These are phyloP conservation scores for Xylaria sp. DNA, from an alignment of 2,329 filamentous ascomycete genomes.

Conservation along the genomic window DNA sequence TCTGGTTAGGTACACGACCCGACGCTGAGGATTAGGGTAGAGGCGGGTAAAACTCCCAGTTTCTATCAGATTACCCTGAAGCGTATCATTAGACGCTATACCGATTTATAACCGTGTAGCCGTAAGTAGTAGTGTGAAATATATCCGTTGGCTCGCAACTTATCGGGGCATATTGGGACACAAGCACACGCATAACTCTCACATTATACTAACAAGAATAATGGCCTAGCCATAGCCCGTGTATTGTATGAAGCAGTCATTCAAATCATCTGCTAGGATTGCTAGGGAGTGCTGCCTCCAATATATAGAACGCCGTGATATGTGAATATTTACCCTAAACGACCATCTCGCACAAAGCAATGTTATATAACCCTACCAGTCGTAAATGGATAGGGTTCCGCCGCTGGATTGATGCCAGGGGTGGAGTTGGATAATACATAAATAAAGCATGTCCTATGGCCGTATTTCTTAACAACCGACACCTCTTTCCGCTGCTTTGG, in stretches of 20 bases:
- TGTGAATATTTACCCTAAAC: neutral
- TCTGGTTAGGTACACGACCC: neutral
- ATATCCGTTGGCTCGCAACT: neutral
- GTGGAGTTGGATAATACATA: slow-evolving; percentile 14
- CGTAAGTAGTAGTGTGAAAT: neutral
- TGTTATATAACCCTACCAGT: neutral
- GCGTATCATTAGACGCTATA: neutral
- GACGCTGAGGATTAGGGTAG: neutral
- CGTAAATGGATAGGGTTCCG: neutral
- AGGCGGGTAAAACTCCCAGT: neutral
- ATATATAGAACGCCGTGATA: neutral
- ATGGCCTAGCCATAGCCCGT: neutral
- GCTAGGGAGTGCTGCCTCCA: neutral
- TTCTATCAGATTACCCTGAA: neutral
- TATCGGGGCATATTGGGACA: too few species aligned
- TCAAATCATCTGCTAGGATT: neutral
- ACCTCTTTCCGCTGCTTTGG: neutral
- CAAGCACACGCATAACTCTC: neutral
- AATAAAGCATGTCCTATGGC: neutral
- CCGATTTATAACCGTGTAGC: neutral
- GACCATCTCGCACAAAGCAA: slow-evolving; percentile 3
- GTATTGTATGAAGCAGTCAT: neutral
- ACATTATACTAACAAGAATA: neutral
- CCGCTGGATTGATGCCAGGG: neutral
- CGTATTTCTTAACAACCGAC: neutral